A percentile compares a stretch with the other conserved stretches of the same genome.
Evolutionary conservation across 495 filamentous ascomycete genomes (phyloP).

Genomic region (Pyrenopolyporus hunteri): DNA sequence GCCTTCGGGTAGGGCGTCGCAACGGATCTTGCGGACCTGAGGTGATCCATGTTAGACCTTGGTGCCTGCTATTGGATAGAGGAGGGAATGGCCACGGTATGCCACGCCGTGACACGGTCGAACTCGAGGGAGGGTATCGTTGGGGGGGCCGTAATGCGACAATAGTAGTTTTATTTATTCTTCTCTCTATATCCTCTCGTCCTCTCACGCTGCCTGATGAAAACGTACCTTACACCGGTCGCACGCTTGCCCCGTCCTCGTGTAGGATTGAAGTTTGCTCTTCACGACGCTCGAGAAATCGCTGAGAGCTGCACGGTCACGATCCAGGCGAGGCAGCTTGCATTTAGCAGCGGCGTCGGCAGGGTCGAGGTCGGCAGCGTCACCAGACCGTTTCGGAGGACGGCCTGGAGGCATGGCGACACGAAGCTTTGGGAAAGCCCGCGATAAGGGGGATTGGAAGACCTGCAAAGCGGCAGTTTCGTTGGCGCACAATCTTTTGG

Average conservation of each 20-base stretch:
- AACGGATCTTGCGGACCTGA: constrained; percentile 83
- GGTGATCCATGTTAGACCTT: constrained; percentile 30
- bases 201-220: neutral
- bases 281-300: constrained; percentile 73
- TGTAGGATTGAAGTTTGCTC: constrained; percentile 66
- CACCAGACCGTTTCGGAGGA: constrained; percentile 51
- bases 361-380: constrained; percentile 40
- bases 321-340: constrained; percentile 57
- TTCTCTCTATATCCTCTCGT: neutral
- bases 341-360: constrained; percentile 44
- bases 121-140: neutral
- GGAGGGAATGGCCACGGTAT: neutral
- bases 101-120: constrained; percentile 2
- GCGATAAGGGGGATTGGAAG: constrained; percentile 5
- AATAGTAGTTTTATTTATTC: too few relatives aligned
- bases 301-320: constrained; percentile 47
- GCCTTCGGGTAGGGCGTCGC: constrained; percentile 73
- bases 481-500: constrained; percentile 33
- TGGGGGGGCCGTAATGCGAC: constrained; percentile 10
- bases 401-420: constrained; percentile 46
- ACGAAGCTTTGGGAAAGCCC: constrained; percentile 28
- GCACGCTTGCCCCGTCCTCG: constrained; percentile 84
- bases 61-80: neutral
- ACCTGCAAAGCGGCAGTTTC: constrained; percentile 1
- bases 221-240: constrained; percentile 83